A percentile compares a stretch with the other conserved stretches of the same genome.
Conservation (phyloP, 352 stramenopile species). For the Paralagenidium karlingii region DNA sequence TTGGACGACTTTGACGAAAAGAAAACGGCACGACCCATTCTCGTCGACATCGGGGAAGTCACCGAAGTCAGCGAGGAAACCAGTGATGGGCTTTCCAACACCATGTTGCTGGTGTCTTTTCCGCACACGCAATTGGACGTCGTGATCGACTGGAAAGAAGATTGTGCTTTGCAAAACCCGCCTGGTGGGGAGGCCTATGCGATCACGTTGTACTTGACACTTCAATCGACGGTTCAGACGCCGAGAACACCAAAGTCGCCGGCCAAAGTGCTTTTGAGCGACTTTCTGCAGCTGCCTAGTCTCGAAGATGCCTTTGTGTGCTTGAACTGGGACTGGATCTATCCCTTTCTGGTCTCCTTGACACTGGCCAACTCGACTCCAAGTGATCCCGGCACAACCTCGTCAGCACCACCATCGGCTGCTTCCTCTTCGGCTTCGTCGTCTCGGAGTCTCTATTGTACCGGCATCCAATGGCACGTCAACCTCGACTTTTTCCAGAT, state of each 20-base stretch:
- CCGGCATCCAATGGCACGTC: conserved; percentile 52
- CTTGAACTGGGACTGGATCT: conserved; percentile 63
- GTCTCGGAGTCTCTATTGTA: conserved; percentile 11
- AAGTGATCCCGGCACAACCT: not conserved
- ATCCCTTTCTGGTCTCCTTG: conserved; percentile 27
- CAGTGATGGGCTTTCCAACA: no score
- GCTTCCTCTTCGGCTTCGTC: not conserved
- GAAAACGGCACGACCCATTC: no score
- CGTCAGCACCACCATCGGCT: not conserved
- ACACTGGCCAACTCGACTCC: not conserved
- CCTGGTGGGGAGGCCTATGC: conserved; percentile 33
- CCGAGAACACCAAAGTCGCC: conserved; percentile 5
- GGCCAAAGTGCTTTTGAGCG: no score
- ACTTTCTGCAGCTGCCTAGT: conserved; percentile 32
- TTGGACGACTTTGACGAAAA: no score
- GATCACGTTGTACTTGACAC: conserved; percentile 32
- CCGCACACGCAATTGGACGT: conserved; percentile 14
- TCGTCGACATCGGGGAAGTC: no score
- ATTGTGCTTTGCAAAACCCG: not conserved
- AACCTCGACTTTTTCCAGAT: conserved; percentile 42
- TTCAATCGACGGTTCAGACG: conserved; percentile 14
- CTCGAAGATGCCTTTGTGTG: conserved; percentile 27
- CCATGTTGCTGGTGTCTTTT: conserved; percentile 9
- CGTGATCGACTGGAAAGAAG: conserved; percentile 14
- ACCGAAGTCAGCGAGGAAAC: no score